These are phyloP conservation scores for Physcomitrium patens DNA, from an alignment of 225 moss, liverwort and hornwort genomes.

Conservation along the genomic window DNA sequence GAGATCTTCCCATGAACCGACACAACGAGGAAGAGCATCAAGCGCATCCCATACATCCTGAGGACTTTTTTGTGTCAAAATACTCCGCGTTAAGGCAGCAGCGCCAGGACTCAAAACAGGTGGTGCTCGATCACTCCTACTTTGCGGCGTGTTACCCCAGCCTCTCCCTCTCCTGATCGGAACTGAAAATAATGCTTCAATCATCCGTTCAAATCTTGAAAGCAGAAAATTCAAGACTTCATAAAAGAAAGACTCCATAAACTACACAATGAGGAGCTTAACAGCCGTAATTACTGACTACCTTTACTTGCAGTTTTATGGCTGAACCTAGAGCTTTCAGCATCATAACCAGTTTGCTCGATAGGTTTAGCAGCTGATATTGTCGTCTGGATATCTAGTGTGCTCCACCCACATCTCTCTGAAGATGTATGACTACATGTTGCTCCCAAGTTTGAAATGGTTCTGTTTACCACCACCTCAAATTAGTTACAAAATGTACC, in stretches of 20 bases:
- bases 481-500: neutral
- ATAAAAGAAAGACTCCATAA: slow-evolving; percentile 1
- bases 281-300: neutral
- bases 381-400: slow-evolving; percentile 23
- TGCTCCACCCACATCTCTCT: slow-evolving; percentile 24
- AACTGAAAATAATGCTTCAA: slow-evolving; percentile 32
- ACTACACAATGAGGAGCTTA: slow-evolving; percentile 5
- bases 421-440: slow-evolving; percentile 34
- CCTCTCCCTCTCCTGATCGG: slow-evolving; percentile 68
- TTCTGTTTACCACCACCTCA: slow-evolving; percentile 20
- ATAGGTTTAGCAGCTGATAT: slow-evolving; percentile 38
- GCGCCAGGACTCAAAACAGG: slow-evolving; percentile 74
- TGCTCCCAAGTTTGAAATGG: slow-evolving; percentile 38
- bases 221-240: slow-evolving; percentile 2
- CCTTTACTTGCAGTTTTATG: slow-evolving; percentile 46
- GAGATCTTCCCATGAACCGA: slow-evolving; percentile 75
- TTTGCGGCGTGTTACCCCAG: slow-evolving; percentile 76
- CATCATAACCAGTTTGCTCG: slow-evolving; percentile 28
- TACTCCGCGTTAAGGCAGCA: slow-evolving; percentile 57
- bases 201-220: slow-evolving; percentile 14
- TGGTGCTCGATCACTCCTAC: slow-evolving; percentile 54
- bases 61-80: slow-evolving; percentile 57
- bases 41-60: slow-evolving; percentile 71
- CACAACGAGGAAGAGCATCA: slow-evolving; percentile 70
- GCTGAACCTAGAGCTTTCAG: slow-evolving; percentile 44